These are phyloP conservation scores for Leccinum broughii DNA, from an alignment of 768 basidiomycete species.

Conservation along the genomic window DNA sequence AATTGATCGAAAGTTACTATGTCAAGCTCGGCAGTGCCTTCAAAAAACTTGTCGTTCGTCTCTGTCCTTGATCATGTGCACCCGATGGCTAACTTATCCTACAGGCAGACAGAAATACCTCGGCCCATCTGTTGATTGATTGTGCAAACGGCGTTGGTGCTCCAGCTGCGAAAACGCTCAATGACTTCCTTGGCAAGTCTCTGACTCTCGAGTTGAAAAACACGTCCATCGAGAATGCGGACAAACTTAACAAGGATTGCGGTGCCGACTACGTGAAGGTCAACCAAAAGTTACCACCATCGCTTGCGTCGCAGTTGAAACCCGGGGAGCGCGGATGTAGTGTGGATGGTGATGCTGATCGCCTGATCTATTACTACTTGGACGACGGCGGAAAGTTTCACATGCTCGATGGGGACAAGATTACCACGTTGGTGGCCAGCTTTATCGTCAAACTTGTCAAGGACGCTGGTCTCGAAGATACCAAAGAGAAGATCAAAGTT, in stretches of 20 bases:
- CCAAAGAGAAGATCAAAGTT: conserved; percentile 60
- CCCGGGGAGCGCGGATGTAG: conserved; percentile 86
- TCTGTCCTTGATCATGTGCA: conserved; percentile 1
- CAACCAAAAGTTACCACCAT: conserved; percentile 80
- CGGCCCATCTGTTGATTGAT: conserved; percentile 75
- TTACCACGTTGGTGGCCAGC: conserved; percentile 88
- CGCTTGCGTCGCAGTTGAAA: conserved; percentile 58
- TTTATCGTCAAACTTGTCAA: conserved; percentile 91
- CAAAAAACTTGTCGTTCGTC: conserved; percentile 81
- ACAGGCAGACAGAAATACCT: conserved; percentile 58
- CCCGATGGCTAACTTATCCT: conserved; percentile 8
- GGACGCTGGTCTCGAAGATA: conserved; percentile 72
- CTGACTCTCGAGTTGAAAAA: conserved; percentile 72
- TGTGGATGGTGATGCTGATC: conserved; percentile 96
- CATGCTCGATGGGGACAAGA: conserved; percentile 98
- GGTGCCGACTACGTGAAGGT: conserved; percentile 99
- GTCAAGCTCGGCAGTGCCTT: conserved; percentile 80
- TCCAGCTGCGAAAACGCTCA: conserved; percentile 61
- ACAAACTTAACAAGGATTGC: conserved; percentile 81
- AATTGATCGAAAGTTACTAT: conserved; percentile 82
- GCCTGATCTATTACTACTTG: conserved; percentile 93
- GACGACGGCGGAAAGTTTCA: conserved; percentile 78
- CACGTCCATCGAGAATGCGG: conserved; percentile 58
- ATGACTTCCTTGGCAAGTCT: conserved; percentile 55
- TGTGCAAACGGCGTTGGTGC: conserved; percentile 99